A percentile compares a stretch with the other conserved stretches of the same genome.
These are phyloP conservation scores for Leccinum disarticulatum DNA, from an alignment of 768 basidiomycete genomes.

Conservation along the genomic window DNA sequence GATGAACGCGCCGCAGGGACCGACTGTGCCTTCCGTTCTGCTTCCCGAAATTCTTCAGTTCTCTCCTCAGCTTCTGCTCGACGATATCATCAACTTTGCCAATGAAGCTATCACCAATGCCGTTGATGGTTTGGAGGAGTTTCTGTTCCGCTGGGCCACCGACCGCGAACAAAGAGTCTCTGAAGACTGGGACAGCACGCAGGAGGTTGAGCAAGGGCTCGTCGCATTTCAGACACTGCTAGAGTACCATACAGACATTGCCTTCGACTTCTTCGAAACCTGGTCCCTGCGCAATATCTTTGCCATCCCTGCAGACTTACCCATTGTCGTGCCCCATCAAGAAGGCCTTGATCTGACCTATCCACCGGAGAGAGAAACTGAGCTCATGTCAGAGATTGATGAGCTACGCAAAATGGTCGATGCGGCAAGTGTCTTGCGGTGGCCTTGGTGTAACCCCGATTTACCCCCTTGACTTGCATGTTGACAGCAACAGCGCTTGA, in stretches of 20 bases:
- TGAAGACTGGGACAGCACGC: conserved; percentile 57
- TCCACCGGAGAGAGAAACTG: conserved; percentile 56
- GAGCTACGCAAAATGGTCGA: conserved; percentile 65
- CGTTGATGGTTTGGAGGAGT: conserved; percentile 77
- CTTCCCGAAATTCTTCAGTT: conserved; percentile 69
- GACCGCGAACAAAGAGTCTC: conserved; percentile 50
- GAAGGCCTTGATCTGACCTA: conserved; percentile 63
- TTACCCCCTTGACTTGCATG: conserved; percentile 9
- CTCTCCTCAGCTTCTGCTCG: conserved; percentile 79
- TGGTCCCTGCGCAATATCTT: conserved; percentile 92
- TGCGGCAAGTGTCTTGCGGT: conserved; percentile 48
- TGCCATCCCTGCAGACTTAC: conserved; percentile 64
- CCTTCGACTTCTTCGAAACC: conserved; percentile 89
- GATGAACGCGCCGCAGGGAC: conserved; percentile 30
- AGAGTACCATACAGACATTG: conserved; percentile 85
- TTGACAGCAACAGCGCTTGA: conserved; percentile 64
- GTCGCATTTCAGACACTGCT: conserved; percentile 87
- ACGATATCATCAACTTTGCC: conserved; percentile 83
- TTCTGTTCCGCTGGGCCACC: conserved; percentile 73
- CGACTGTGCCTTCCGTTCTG: conserved; percentile 26
- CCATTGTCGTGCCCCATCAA: conserved; percentile 77
- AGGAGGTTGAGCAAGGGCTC: conserved; percentile 77
- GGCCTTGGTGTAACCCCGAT: not conserved
- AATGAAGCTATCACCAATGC: conserved; percentile 78
- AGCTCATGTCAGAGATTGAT: conserved; percentile 66